A percentile compares a stretch with the other conserved stretches of the same genome.
Evolutionary conservation across 352 stramenopile species (phyloP).

Genomic region (Sclerospora graminicola): DNA sequence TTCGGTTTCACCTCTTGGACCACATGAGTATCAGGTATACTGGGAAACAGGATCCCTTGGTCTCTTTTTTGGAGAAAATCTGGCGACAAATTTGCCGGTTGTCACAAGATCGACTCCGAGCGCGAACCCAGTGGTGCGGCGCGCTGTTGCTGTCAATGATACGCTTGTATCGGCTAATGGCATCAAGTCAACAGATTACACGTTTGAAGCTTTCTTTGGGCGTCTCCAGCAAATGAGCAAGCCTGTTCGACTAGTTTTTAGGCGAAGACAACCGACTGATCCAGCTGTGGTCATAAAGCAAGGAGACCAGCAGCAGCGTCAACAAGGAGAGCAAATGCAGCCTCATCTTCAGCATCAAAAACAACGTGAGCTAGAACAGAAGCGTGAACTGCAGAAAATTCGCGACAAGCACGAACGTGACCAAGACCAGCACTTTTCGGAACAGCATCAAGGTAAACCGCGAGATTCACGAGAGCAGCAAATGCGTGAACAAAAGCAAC

Average conservation of each 20-base stretch:
- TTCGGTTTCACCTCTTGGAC: constrained; percentile 7
- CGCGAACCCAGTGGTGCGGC: constrained; percentile 57
- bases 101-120: constrained; percentile 62
- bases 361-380: constrained; percentile 16
- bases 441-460: constrained; percentile 9
- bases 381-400: constrained; percentile 10
- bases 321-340: constrained; percentile 14
- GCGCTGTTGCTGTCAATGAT: constrained; percentile 64
- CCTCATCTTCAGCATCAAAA: constrained; percentile 19
- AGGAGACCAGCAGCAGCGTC: constrained; percentile 19
- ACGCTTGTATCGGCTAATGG: constrained; percentile 71
- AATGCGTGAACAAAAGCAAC: constrained; percentile 8
- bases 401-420: constrained; percentile 14
- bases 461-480: constrained; percentile 9
- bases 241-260: constrained; percentile 66
- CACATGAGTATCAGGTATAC: constrained; percentile 58
- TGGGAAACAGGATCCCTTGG: constrained; percentile 75
- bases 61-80: constrained; percentile 79
- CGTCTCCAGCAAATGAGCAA: constrained; percentile 80
- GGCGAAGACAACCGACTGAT: constrained; percentile 24
- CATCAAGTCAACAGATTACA: constrained; percentile 54
- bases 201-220: constrained; percentile 77
- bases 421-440: constrained; percentile 8
- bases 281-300: constrained; percentile 25
- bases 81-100: constrained; percentile 53